Evolutionary conservation across 2,329 filamentous ascomycete genomes (phyloP), one percentile per base, ranked within the genome.

Genomic region (Sclerotinia subarctica): DNA sequence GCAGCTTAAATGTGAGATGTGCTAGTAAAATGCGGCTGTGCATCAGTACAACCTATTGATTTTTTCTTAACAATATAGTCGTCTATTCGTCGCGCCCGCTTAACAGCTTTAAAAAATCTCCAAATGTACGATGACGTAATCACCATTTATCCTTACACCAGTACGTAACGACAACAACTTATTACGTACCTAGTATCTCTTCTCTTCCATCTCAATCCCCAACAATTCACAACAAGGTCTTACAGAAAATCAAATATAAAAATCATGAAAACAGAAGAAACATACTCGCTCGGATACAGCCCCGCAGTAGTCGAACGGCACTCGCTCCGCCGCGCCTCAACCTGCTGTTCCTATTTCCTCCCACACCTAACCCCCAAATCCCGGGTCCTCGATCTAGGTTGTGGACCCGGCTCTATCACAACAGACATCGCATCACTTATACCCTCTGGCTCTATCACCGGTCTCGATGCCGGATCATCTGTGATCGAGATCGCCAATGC

Each of bases 341-440:
- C 59, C 7, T 68, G 59, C 35, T 68, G 66, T 19, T 38, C 29
- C 17, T 68, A 68, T 13, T 68, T 68, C 19, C 66, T 68, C 21
- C 66, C 59, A 8, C 59, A 35, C 42, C 51, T 68, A 10, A 26
- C 15, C 10, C 51, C 52, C 8, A 58, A 26, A 4, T 47, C 29
- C 5, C 38, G 19, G 11, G 26, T 68, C 10, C 32, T 68, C 5
- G 66, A 68, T 57, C 29, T 68, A n/a, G 66, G 66, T 13, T 68
- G 66, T 56, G 66, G 66, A 8, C 66, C 59, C 21, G 66, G 66
- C 15, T 64, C 52, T 13, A 57, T 65, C 11, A 64, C 66, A 29
- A 56, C 44, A 1, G 59, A 68, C 4, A 13, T 64, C 26, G 66
- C 59, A 7, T 26, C 59, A 19, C 66, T 68, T 2, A 11, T 68